Base-by-base conservation (phyloP, 1,284 basidiomycete species). In the Apiotrichum brassicae region DNA sequence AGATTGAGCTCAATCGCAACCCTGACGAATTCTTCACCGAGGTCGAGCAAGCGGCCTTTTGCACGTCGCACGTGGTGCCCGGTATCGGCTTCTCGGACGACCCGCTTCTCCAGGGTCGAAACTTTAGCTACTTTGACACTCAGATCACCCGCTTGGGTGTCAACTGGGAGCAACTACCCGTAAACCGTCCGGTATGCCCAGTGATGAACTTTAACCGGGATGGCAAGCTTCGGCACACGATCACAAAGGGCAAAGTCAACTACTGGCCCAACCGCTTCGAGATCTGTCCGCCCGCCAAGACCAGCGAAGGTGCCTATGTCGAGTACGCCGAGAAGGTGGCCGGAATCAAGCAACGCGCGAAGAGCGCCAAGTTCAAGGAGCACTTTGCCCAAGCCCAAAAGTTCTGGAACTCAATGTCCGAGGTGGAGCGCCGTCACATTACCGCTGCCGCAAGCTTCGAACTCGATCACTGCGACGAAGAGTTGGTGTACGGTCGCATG, bases 101-200 rank as follows among this genome's bases (percentile, higher is more conserved):
- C 63, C 87, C 87, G 4, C 75, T 91, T 19, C 76, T 91, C n/a
- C 84, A 87, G 72, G 82, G 84, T 16, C 78, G 88, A 36, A 87
- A 87, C 72, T 90, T 90, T 71, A 85, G 82, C 0, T 91, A 89
- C 72, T 81, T 84, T 57, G 86, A 88, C 66, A 89, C 86, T 0
- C 85, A 87, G 54, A 68, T 87, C 41, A 78, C 80, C 2, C 79
- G 86, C 26, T 71, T 89, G 6, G 88, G 88, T 18, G 72, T 85
- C 59, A 66, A 68, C 60, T 69, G 65, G 41, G 58, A 81, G 22
- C 62, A 73, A 76, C 73, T 90, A 23, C 87, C 87, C 4, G 87
- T 91, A 60, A 90, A 91, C 68, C 78, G 83, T 33, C 85, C 87
- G 2, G 72, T 88, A 2, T 91, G 87, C 61, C 87, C 87, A 0